These are phyloP conservation scores for Ajuga chamaepitys DNA, from an alignment of 257 asterid species.

Conservation along the genomic window DNA sequence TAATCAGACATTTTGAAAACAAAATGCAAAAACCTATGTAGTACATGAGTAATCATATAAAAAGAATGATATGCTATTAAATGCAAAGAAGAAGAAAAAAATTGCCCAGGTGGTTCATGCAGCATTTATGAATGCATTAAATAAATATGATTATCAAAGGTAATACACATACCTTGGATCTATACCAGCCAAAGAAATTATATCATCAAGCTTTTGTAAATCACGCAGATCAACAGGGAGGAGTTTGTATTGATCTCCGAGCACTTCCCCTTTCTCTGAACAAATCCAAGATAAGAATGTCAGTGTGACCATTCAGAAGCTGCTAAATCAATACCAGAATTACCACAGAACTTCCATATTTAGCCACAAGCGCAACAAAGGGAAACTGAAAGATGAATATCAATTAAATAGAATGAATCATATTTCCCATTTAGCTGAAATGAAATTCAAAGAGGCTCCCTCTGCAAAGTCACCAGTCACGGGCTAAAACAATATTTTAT, in stretches of 20 bases:
- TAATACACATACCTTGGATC: constrained; percentile 70
- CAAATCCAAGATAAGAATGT: constrained; percentile 19
- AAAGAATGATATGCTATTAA: not conserved
- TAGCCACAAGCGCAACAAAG: not conserved
- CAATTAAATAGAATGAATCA: not conserved
- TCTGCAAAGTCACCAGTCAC: not conserved
- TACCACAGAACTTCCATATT: not conserved
- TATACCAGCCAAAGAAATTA: constrained; percentile 60
- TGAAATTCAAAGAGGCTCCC: not conserved
- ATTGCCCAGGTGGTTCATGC: not conserved
- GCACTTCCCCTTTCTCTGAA: constrained; percentile 92
- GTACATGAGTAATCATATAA: not conserved
- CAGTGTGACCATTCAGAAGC: not conserved
- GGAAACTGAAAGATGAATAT: not conserved
- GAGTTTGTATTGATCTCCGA: constrained; percentile 79
- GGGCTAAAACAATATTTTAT: not conserved
- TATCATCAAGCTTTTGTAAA: constrained; percentile 54
- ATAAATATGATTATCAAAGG: constrained; percentile 8
- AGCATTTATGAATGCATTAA: constrained; percentile 1
- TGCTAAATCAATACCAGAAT: constrained; percentile 2
- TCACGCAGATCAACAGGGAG: constrained; percentile 90
- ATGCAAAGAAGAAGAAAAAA: not conserved
- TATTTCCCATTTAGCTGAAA: not conserved
- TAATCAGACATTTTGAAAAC: not conserved
- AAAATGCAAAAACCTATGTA: not conserved